Evolutionary conservation across 768 basidiomycete species (phyloP).

Genomic region (Pleurotus tuber-regium): DNA sequence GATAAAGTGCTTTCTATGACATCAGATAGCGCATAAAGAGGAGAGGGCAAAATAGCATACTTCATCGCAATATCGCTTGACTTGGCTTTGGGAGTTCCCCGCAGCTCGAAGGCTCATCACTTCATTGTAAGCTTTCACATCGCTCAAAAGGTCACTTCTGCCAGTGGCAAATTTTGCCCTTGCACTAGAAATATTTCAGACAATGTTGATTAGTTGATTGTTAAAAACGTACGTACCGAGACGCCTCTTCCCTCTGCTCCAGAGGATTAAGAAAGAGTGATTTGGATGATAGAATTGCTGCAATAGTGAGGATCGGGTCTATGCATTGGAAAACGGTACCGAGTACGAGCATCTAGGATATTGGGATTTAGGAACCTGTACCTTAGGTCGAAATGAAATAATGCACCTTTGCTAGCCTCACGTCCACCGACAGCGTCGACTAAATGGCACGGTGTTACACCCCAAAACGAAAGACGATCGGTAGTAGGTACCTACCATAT

Average conservation of each 20-base stretch:
- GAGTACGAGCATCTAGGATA: conserved; percentile 81
- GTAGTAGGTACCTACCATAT: conserved; percentile 51
- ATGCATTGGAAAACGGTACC: conserved; percentile 83
- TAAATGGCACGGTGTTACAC: too few relatives aligned
- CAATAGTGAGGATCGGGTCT: conserved; percentile 77
- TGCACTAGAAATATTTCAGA: conserved; percentile 47
- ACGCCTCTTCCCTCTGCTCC: conserved; percentile 81
- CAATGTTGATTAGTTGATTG: neutral
- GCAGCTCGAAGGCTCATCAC: conserved; percentile 49
- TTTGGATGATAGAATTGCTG: conserved; percentile 82
- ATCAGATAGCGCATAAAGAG: neutral
- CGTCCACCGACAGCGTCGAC: conserved; percentile 85
- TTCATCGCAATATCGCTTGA: conserved; percentile 70
- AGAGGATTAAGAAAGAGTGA: conserved; percentile 80
- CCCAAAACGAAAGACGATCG: conserved; percentile 6
- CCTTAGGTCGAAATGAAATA: neutral
- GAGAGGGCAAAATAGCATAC: conserved; percentile 28
- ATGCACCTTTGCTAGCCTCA: conserved; percentile 78
- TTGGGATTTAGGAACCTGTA: conserved; percentile 1
- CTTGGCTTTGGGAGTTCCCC: conserved; percentile 42
- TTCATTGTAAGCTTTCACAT: conserved; percentile 71
- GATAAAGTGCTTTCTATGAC: conserved; percentile 70
- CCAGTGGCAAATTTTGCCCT: conserved; percentile 64
- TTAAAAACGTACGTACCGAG: conserved; percentile 44
- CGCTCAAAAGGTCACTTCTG: conserved; percentile 85